These are phyloP conservation scores for Pelagomonas calceolata DNA, from an alignment of 108 stramenopile species.

Conservation along the genomic window DNA sequence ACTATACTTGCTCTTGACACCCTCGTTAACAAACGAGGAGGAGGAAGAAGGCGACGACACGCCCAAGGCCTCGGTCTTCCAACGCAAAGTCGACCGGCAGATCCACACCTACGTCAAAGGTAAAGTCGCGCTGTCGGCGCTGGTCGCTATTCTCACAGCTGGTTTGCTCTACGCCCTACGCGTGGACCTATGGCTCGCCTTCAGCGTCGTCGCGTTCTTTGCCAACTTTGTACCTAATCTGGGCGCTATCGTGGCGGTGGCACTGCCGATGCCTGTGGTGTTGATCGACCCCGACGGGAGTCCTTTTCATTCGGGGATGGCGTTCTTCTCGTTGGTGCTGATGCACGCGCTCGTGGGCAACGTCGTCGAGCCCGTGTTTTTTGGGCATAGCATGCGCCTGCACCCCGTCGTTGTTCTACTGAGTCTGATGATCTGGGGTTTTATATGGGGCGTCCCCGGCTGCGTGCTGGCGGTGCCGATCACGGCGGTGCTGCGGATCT, in stretches of 20 bases:
- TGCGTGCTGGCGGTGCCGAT: constrained; percentile 30
- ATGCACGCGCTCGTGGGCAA: constrained; percentile 25
- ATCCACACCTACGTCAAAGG: constrained; percentile 19
- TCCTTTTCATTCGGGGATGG: constrained; percentile 11
- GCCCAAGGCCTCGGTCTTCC: not conserved
- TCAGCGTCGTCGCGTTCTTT: constrained; percentile 19
- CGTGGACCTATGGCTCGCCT: constrained; percentile 20
- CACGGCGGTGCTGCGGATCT: constrained; percentile 29
- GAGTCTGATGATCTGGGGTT: constrained; percentile 24
- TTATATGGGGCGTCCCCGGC: constrained; percentile 30
- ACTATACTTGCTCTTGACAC: constrained; percentile 18
- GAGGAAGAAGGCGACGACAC: not conserved
- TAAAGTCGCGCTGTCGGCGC: constrained; percentile 10
- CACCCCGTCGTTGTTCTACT: constrained; percentile 32
- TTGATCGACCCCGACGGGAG: constrained; percentile 13
- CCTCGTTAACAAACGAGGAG: not conserved
- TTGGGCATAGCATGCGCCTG: constrained; percentile 24
- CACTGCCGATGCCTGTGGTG: constrained; percentile 21
- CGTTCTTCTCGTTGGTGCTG: constrained; percentile 17
- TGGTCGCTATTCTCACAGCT: constrained; percentile 8
- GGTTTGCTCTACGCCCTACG: constrained; percentile 16
- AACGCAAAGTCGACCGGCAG: constrained; percentile 18
- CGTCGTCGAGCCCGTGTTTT: constrained; percentile 27
- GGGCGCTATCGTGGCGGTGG: constrained; percentile 18
- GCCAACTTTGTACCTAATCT: constrained; percentile 22